Evolutionary conservation across 768 basidiomycete species (phyloP).

Genomic region (Lactarius hatsudake): DNA sequence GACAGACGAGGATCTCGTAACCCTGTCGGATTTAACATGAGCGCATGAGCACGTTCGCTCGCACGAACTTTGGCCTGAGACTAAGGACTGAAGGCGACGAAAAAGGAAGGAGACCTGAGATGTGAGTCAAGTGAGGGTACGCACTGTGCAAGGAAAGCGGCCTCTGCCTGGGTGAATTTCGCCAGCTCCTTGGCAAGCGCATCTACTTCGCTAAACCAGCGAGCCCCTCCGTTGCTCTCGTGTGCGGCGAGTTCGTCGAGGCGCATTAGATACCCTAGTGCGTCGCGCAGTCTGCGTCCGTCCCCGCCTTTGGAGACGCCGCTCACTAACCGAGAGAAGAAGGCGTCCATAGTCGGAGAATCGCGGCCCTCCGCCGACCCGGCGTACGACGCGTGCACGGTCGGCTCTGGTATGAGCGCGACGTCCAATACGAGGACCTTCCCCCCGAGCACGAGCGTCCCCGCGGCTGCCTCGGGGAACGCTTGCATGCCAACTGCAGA

Average conservation of each 20-base stretch:
- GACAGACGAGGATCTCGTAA: conserved; percentile 34
- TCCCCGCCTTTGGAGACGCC: conserved; percentile 53
- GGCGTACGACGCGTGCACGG: conserved; percentile 74
- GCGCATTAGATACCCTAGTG: conserved; percentile 67
- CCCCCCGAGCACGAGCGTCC: conserved; percentile 19
- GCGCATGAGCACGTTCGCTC: conserved; percentile 3
- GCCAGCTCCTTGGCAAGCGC: conserved; percentile 49
- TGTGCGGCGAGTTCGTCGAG: conserved; percentile 64
- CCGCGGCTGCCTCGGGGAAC: conserved; percentile 11
- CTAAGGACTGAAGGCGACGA: conserved; percentile 26
- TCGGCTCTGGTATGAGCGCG: conserved; percentile 43
- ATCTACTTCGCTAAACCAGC: conserved; percentile 74
- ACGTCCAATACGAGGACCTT: conserved; percentile 24
- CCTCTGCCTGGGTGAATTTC: conserved; percentile 52
- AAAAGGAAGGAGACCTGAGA: neutral
- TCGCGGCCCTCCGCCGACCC: conserved; percentile 40
- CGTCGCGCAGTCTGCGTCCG: conserved; percentile 46
- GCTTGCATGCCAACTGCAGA: conserved; percentile 22
- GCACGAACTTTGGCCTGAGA: neutral
- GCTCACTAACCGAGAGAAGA: conserved; percentile 48
- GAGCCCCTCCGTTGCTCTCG: conserved; percentile 59
- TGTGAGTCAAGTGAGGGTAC: neutral
- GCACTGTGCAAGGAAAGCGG: conserved; percentile 51
- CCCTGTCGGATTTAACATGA: conserved; percentile 8
- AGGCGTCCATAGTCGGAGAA: conserved; percentile 58